Conservation (phyloP, 2,329 filamentous ascomycete genomes). For the Tolypocladium endophyticum region DNA sequence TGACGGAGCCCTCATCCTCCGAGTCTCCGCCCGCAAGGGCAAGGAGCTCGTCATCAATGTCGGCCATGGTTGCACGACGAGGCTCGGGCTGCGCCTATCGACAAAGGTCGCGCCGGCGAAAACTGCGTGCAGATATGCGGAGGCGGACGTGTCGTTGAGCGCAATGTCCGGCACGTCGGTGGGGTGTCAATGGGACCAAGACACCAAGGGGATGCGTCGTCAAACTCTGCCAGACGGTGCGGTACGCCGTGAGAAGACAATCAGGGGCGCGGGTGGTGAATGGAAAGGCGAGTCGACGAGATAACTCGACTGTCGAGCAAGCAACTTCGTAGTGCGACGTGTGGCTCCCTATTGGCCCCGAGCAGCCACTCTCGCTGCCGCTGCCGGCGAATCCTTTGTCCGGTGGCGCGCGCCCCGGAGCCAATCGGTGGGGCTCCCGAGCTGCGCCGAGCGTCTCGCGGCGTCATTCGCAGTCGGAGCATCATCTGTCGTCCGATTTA, state of each 20-base stretch:
- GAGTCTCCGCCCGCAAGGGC: constrained; percentile 77
- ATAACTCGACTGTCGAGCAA: neutral
- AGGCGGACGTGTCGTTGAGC: neutral
- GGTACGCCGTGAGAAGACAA: neutral
- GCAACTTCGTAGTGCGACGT: neutral
- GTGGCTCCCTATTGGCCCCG: neutral
- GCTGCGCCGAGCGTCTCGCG: neutral
- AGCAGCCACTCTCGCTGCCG: neutral
- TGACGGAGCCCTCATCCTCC: constrained; percentile 45
- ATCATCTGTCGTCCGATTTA: neutral
- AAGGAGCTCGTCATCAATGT: constrained; percentile 87
- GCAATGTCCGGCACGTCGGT: neutral
- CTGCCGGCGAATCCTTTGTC: constrained; percentile 1
- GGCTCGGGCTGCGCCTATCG: neutral
- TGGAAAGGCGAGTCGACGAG: neutral
- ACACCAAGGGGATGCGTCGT: neutral
- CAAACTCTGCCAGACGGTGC: neutral
- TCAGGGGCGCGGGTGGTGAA: neutral
- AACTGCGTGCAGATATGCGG: neutral
- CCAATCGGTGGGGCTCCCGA: neutral
- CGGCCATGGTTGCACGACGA: constrained; percentile 52
- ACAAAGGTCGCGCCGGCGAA: neutral
- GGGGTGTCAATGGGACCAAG: neutral
- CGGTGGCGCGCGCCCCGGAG: neutral
- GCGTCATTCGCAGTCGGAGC: neutral